These are phyloP conservation scores for Aspergillus ibericus DNA, from an alignment of 2,329 filamentous ascomycete genomes.

Conservation along the genomic window DNA sequence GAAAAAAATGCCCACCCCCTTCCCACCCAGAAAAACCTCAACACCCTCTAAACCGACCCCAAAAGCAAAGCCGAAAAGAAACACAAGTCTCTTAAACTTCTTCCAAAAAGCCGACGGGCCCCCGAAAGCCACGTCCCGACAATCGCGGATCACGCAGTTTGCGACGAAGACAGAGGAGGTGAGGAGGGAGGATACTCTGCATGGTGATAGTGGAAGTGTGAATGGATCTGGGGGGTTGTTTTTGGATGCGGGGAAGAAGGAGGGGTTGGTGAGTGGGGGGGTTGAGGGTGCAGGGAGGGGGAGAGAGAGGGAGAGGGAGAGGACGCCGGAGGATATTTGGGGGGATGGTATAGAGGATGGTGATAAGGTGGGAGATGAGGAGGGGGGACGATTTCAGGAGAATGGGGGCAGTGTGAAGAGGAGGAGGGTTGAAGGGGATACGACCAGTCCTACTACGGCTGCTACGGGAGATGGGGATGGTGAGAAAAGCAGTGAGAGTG, in stretches of 20 bases:
- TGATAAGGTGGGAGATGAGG: slow-evolving; percentile 13
- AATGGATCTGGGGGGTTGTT: slow-evolving; percentile 33
- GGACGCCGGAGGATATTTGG: slow-evolving; percentile 38
- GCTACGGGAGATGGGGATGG: not conserved
- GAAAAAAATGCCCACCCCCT: not conserved
- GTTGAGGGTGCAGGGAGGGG: not conserved
- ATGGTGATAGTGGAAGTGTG: slow-evolving; percentile 6
- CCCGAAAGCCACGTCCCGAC: slow-evolving; percentile 47
- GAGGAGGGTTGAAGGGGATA: slow-evolving; percentile 34
- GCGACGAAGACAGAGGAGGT: slow-evolving; percentile 29
- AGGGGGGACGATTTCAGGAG: slow-evolving; percentile 34
- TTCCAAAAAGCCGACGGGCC: slow-evolving; percentile 67
- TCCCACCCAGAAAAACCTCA: not conserved
- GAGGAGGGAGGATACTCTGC: slow-evolving; percentile 20
- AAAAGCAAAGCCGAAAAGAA: slow-evolving; percentile 37
- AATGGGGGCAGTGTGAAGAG: slow-evolving; percentile 33
- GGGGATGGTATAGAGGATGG: slow-evolving; percentile 32
- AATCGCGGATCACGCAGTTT: slow-evolving; percentile 57
- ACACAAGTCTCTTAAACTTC: slow-evolving; percentile 70
- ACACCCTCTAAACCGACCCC: too few relatives aligned
- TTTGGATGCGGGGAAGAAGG: slow-evolving; percentile 34
- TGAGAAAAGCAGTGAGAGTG: not conserved
- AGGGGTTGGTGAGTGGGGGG: slow-evolving; percentile 2
- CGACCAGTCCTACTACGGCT: too few relatives aligned
- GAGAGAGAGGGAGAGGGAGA: slow-evolving; percentile 21